Conservation (phyloP, 2,329 filamentous ascomycete species). For the Gnomoniopsis smithogilvyi region DNA sequence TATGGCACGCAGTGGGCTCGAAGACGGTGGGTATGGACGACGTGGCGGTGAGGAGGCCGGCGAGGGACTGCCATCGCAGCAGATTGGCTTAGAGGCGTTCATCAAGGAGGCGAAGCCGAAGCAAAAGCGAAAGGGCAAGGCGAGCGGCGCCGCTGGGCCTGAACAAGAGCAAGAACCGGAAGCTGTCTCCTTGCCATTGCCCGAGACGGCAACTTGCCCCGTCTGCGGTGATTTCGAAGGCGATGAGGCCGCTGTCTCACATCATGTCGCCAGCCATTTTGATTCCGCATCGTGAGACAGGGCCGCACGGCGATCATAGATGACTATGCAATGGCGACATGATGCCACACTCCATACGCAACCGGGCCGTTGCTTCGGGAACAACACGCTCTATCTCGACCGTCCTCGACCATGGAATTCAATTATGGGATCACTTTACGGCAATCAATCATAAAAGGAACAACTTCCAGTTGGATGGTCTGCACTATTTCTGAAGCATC, state of each 20-base stretch:
- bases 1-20: neutral
- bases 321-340: neutral
- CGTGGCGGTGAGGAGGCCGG: conserved; percentile 24
- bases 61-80: conserved; percentile 35
- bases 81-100: conserved; percentile 49
- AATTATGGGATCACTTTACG: too few species aligned
- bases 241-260: conserved; percentile 63
- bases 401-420: too few species aligned
- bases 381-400: too few species aligned
- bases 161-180: neutral
- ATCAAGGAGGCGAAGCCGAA: conserved; percentile 37
- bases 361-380: too few species aligned
- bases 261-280: conserved; percentile 63
- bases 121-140: conserved; percentile 23
- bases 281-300: conserved; percentile 22
- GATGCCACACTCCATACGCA: neutral
- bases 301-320: neutral
- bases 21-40: neutral
- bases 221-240: conserved; percentile 66
- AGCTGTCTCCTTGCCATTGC: conserved; percentile 4
- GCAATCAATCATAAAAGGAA: too few species aligned
- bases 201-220: conserved; percentile 47
- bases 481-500: too few species aligned
- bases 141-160: neutral
- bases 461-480: too few species aligned